phyloP scores from a whole-genome alignment of 257 asterid species.

The Solanum megistacrolobum region DNA sequence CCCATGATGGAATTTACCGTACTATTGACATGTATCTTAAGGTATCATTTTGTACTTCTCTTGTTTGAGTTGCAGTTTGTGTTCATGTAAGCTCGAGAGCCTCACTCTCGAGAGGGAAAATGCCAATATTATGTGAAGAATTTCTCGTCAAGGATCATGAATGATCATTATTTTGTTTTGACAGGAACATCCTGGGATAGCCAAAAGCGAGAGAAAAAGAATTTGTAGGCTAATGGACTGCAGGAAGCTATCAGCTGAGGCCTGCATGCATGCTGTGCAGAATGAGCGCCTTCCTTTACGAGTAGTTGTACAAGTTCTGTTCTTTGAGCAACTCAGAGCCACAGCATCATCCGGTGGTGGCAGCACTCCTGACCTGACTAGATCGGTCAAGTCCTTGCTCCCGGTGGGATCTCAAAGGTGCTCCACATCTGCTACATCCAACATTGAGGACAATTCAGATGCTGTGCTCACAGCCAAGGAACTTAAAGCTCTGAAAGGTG shows the following conservation, averaged over 20 bases:
- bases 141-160: background rate
- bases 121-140: background rate
- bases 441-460: constrained; percentile 69
- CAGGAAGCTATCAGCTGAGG: constrained; percentile 62
- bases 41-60: constrained; percentile 26
- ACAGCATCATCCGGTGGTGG: constrained; percentile 31
- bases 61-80: background rate
- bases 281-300: constrained; percentile 77
- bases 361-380: constrained; percentile 34
- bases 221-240: constrained; percentile 69
- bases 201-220: constrained; percentile 61
- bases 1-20: constrained; percentile 72
- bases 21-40: constrained; percentile 76
- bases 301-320: constrained; percentile 72
- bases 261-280: constrained; percentile 70
- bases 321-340: constrained; percentile 63
- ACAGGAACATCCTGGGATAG: constrained; percentile 65
- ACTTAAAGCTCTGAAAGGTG: constrained; percentile 51
- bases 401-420: constrained; percentile 54
- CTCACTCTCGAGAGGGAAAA: background rate
- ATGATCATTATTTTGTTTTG: background rate
- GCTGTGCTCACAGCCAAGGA: constrained; percentile 51
- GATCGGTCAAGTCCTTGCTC: constrained; percentile 29
- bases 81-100: background rate
- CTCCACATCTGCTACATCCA: constrained; percentile 62